Percentiles rank a stretch among this genome's conserved stretches.
These are phyloP conservation scores for Debaryomyces coudertii DNA, from an alignment of 1,139 yeast genomes.

Conservation along the genomic window DNA sequence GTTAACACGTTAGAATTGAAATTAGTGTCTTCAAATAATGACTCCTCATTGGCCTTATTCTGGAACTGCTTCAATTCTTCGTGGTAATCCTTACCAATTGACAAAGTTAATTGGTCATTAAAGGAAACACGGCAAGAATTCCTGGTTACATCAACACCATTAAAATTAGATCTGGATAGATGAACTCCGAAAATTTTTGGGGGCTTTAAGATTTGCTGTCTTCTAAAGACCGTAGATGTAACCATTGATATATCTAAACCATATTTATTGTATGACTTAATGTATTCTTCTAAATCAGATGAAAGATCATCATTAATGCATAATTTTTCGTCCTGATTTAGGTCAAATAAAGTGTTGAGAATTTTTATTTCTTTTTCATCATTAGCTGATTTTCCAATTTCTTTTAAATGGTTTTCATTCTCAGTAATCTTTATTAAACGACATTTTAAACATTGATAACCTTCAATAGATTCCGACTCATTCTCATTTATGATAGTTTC, in stretches of 20 bases:
- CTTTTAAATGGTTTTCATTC: conserved; percentile 26
- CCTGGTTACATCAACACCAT: conserved; percentile 70
- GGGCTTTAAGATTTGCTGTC: conserved; percentile 60
- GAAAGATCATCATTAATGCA: conserved; percentile 66
- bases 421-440: conserved; percentile 53
- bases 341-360: conserved; percentile 30
- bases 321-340: conserved; percentile 35
- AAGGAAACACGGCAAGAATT: conserved; percentile 76
- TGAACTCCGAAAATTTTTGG: conserved; percentile 78
- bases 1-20: conserved; percentile 38
- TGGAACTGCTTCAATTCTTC: conserved; percentile 43
- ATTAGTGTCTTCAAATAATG: conserved; percentile 15
- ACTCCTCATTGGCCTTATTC: conserved; percentile 25
- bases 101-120: conserved; percentile 57
- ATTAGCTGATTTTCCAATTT: conserved; percentile 15
- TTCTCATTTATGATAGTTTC: conserved; percentile 58
- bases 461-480: conserved; percentile 73
- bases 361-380: conserved; percentile 19
- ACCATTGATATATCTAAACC: conserved; percentile 50
- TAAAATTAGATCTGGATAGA: conserved; percentile 77
- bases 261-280: conserved; percentile 47
- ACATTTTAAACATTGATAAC: conserved; percentile 78
- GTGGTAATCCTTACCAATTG: conserved; percentile 49
- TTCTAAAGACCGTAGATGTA: conserved; percentile 68
- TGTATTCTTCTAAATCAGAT: conserved; percentile 44